A percentile compares a stretch with the other conserved stretches of the same genome.
These are phyloP conservation scores for Brassica cretica DNA, from an alignment of 345 rosid genomes.

Conservation along the genomic window DNA sequence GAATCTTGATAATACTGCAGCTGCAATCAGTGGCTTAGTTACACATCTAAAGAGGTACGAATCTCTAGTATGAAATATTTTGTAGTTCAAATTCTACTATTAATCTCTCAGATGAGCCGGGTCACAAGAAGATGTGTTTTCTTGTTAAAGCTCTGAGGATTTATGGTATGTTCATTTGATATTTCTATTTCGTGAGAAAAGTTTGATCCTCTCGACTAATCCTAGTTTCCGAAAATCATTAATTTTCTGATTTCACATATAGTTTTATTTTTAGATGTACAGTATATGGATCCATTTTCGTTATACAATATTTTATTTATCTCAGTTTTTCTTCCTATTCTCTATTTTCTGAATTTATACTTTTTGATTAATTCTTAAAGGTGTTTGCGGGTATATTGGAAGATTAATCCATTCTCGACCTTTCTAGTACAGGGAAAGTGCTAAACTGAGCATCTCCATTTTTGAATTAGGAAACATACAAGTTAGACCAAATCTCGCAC, in stretches of 20 bases:
- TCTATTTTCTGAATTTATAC: neutral
- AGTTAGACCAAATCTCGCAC: no score
- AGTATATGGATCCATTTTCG: neutral
- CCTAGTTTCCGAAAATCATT: neutral
- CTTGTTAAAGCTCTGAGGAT: neutral
- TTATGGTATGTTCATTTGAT: neutral
- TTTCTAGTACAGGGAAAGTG: neutral
- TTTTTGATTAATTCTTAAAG: neutral
- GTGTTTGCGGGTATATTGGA: neutral
- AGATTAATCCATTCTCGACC: neutral
- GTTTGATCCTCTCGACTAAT: neutral
- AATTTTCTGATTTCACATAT: neutral
- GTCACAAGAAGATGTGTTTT: neutral
- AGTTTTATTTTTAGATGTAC: neutral
- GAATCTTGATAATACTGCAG: constrained; percentile 99
- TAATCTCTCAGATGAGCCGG: constrained; percentile 22
- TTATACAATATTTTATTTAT: neutral
- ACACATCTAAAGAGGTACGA: constrained; percentile 2
- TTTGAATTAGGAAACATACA: neutral
- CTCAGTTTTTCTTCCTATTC: neutral
- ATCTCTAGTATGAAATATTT: neutral
- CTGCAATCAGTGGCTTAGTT: constrained; percentile 65
- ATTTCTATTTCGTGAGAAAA: constrained; percentile 5
- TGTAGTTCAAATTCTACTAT: neutral
- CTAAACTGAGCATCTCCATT: neutral